These are phyloP conservation scores for Sphenostylis stenocarpa DNA, from an alignment of 306 rosid genomes.

Conservation along the genomic window DNA sequence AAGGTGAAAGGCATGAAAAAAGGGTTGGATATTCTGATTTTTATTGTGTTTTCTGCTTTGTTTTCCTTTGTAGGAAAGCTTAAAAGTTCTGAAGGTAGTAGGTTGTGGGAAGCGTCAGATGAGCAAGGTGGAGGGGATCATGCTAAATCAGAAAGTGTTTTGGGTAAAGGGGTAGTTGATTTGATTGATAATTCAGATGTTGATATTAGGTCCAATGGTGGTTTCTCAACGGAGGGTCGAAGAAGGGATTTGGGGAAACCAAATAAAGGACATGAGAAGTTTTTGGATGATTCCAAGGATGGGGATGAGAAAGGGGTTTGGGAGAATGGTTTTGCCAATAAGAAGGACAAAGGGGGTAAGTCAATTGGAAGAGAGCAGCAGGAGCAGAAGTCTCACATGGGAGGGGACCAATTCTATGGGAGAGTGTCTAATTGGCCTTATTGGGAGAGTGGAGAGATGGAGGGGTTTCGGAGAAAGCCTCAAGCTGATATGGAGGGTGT, in stretches of 20 bases:
- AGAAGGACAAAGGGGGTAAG: conserved; percentile 33
- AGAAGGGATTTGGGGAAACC: conserved; percentile 46
- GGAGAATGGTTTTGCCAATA: conserved; percentile 34
- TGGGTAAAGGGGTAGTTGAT: conserved; percentile 51
- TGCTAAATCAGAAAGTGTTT: conserved; percentile 47
- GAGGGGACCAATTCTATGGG: conserved; percentile 43
- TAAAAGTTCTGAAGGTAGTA: conserved; percentile 57
- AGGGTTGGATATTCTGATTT: conserved; percentile 31
- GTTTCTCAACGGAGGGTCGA: conserved; percentile 41
- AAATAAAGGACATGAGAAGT: conserved; percentile 37
- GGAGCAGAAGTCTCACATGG: conserved; percentile 40
- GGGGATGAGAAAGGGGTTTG: conserved; percentile 38
- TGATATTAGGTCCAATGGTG: conserved; percentile 50
- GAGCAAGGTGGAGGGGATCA: conserved; percentile 54
- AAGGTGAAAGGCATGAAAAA: conserved; percentile 11
- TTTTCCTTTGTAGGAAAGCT: conserved; percentile 61
- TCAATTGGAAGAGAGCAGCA: conserved; percentile 47
- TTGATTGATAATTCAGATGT: conserved; percentile 53
- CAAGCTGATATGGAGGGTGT: conserved; percentile 55
- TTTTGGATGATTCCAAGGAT: conserved; percentile 36
- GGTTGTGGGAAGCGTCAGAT: conserved; percentile 61
- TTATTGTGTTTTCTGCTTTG: conserved; percentile 16
- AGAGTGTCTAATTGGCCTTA: conserved; percentile 55
- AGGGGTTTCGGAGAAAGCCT: conserved; percentile 44
- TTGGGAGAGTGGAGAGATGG: conserved; percentile 53